Evolutionary conservation across 2,329 filamentous ascomycete species (phyloP).

Genomic region (Didymella keratinophila): DNA sequence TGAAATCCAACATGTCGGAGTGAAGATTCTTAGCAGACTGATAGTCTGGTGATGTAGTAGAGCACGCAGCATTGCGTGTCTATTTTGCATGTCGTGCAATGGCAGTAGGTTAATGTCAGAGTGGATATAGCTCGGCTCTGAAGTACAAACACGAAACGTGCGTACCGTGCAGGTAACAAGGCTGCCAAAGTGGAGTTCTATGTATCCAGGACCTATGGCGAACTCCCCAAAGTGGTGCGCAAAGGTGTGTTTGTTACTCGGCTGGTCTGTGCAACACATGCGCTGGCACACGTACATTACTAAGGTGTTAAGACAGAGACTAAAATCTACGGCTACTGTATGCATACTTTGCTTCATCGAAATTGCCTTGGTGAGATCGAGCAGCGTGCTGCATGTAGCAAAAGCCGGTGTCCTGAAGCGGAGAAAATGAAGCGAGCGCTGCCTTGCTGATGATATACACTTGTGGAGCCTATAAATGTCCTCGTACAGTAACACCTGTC

Average conservation of each 20-base stretch:
- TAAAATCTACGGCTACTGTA: not conserved
- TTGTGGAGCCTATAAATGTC: conserved; percentile 2
- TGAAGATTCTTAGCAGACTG: no score
- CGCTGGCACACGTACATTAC: conserved; percentile 7
- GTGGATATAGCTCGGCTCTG: not conserved
- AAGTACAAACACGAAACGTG: not conserved
- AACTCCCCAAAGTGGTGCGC: not conserved
- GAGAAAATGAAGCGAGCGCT: not conserved
- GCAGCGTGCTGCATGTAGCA: not conserved
- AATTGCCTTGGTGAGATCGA: not conserved
- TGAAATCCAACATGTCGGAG: no score
- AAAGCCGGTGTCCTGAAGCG: not conserved
- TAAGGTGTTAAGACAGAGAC: not conserved
- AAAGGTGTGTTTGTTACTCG: not conserved
- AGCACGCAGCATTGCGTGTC: no score
- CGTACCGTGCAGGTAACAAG: not conserved
- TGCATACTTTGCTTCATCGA: not conserved
- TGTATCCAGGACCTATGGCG: not conserved
- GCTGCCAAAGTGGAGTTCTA: not conserved
- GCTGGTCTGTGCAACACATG: conserved; percentile 5
- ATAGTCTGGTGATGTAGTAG: no score
- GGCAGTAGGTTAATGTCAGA: not conserved
- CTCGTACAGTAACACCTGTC: conserved; percentile 38
- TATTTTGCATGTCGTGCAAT: not conserved
- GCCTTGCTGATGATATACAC: conserved; percentile 1